These are phyloP conservation scores for Mycena vulgaris DNA, from an alignment of 768 basidiomycete genomes.

Conservation along the genomic window DNA sequence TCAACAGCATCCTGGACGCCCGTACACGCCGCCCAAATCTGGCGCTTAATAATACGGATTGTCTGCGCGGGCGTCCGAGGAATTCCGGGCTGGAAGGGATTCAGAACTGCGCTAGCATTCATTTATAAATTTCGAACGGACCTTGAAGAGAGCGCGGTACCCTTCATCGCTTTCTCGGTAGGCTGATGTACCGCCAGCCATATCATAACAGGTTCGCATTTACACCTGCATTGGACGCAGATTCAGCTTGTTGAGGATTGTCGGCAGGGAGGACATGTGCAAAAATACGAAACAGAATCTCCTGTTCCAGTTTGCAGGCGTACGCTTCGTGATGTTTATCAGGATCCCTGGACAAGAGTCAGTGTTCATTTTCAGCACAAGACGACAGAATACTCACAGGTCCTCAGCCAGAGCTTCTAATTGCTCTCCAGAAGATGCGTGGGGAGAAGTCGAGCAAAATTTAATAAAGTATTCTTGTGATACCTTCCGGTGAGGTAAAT, in stretches of 20 bases:
- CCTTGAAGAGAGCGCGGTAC: constrained; percentile 11
- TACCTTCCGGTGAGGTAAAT: constrained; percentile 44
- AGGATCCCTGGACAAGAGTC: too few species aligned
- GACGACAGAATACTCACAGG: constrained; percentile 22
- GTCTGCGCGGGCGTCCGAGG: neutral
- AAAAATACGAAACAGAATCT: constrained; percentile 46
- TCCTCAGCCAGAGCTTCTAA: constrained; percentile 45
- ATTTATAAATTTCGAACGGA: neutral
- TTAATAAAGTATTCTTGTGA: constrained; percentile 52
- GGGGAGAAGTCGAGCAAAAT: constrained; percentile 50
- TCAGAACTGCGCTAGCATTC: neutral
- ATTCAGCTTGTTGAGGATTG: constrained; percentile 52
- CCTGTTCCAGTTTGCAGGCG: constrained; percentile 43
- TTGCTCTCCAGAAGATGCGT: constrained; percentile 49
- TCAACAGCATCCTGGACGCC: constrained; percentile 33
- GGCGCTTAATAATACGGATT: neutral
- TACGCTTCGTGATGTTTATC: constrained; percentile 39
- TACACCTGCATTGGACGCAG: constrained; percentile 43
- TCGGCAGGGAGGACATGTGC: constrained; percentile 48
- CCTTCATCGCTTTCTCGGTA: constrained; percentile 39
- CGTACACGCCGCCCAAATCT: constrained; percentile 33
- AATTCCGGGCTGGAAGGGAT: neutral
- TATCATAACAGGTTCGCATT: constrained; percentile 39
- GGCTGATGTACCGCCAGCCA: constrained; percentile 41
- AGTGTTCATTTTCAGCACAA: too few species aligned